Evolutionary conservation across 495 filamentous ascomycete genomes (phyloP).

Genomic region (Podospora bellae-mahoneyi): DNA sequence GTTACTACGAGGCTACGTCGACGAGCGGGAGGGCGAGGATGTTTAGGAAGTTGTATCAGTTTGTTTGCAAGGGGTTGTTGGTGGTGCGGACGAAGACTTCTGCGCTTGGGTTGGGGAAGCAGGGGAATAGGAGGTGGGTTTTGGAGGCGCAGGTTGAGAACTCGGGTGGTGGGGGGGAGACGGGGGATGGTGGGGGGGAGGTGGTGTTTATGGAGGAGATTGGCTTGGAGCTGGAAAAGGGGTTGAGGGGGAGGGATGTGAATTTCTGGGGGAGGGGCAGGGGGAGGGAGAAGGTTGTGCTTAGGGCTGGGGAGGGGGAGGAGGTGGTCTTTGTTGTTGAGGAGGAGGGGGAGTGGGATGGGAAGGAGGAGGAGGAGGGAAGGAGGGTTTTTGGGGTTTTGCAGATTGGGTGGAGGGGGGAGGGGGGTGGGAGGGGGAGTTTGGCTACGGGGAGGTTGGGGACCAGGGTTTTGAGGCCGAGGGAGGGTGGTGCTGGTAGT

Average conservation of each 20-base stretch:
- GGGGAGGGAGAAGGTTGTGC: constrained; percentile 38
- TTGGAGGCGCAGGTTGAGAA: constrained; percentile 96
- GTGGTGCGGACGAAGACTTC: constrained; percentile 87
- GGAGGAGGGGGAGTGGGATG: constrained; percentile 54
- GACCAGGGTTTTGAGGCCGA: constrained; percentile 33
- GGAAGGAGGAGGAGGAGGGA: constrained; percentile 57
- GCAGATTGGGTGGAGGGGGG: constrained; percentile 79
- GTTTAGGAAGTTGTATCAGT: constrained; percentile 95
- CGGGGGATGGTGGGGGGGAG: constrained; percentile 59
- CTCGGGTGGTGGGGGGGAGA: no score
- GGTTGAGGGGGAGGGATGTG: constrained; percentile 45
- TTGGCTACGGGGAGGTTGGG: constrained; percentile 84
- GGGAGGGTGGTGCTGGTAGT: background rate
- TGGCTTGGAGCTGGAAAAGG: constrained; percentile 46
- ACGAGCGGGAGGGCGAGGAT: constrained; percentile 71
- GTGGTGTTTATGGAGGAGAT: constrained; percentile 57
- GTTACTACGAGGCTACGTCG: constrained; percentile 69
- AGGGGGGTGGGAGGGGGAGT: constrained; percentile 86
- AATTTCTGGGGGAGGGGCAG: constrained; percentile 47
- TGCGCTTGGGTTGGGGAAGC: constrained; percentile 40
- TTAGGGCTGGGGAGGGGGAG: constrained; percentile 58
- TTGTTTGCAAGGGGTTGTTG: constrained; percentile 82
- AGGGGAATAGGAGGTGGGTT: constrained; percentile 46
- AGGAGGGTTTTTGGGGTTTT: constrained; percentile 71
- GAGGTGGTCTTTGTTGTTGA: constrained; percentile 89